phyloP scores from a whole-genome alignment of 2,329 filamentous ascomycete genomes.

The Myotisia sp. region DNA sequence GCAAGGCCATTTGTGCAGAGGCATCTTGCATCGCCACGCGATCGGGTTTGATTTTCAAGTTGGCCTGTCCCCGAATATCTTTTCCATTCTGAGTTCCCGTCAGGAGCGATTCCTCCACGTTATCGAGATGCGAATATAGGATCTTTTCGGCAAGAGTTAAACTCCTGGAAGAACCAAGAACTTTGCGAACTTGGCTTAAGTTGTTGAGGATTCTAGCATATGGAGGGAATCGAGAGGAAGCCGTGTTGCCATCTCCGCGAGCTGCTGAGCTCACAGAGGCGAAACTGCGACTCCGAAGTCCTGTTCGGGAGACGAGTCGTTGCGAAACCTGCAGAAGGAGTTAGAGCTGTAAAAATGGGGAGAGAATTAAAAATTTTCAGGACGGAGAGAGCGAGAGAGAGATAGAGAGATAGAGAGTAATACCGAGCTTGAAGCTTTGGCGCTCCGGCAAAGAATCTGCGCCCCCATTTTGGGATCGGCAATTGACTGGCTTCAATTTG shows the following conservation, averaged over 20 bases:
- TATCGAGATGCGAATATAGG: conserved; percentile 86
- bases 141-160: conserved; percentile 96
- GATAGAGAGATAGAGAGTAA: no score
- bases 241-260: background rate
- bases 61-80: conserved; percentile 72
- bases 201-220: conserved; percentile 70
- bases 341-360: background rate
- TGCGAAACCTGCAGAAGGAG: conserved; percentile 7
- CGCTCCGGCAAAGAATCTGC: conserved; percentile 3
- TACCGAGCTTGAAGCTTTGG: background rate
- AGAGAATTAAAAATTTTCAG: background rate
- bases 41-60: conserved; percentile 93
- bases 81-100: conserved; percentile 69
- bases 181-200: conserved; percentile 58
- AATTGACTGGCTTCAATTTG: no score
- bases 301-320: conserved; percentile 6
- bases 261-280: conserved; percentile 10
- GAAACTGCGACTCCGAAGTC: conserved; percentile 8
- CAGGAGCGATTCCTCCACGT: conserved; percentile 74
- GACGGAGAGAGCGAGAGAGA: background rate
- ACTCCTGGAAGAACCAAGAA: conserved; percentile 48
- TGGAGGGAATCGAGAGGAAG: conserved; percentile 48
- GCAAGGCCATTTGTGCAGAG: conserved; percentile 90
- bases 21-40: conserved; percentile 98
- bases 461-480: no score